These are phyloP conservation scores for Annulohypoxylon moriforme DNA, from an alignment of 495 filamentous ascomycete genomes.

Conservation along the genomic window DNA sequence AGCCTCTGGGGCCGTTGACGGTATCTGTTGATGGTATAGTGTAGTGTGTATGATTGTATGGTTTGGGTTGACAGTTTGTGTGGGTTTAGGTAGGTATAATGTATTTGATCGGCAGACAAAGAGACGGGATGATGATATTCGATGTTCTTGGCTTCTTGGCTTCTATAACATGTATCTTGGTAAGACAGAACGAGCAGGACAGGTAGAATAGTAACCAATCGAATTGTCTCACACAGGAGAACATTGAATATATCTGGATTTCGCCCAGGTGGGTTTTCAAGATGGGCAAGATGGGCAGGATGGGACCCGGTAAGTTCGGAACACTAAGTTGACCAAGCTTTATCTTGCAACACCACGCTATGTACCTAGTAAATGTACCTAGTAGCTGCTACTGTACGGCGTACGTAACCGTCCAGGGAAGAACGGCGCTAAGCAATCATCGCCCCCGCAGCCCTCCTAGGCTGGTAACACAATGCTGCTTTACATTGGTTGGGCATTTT, in stretches of 20 bases:
- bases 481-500: too few species aligned
- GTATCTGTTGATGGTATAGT: slow-evolving; percentile 15
- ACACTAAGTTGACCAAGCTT: slow-evolving; percentile 14
- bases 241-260: neutral
- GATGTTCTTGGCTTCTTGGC: neutral
- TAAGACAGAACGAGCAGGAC: neutral
- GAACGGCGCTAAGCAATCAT: slow-evolving; percentile 8
- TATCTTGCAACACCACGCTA: neutral
- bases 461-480: neutral
- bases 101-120: slow-evolving; percentile 15
- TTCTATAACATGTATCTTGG: slow-evolving; percentile 7
- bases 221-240: slow-evolving; percentile 1
- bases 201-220: neutral
- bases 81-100: slow-evolving; percentile 7
- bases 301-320: slow-evolving; percentile 34
- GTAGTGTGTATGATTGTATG: neutral
- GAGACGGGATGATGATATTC: slow-evolving; percentile 10
- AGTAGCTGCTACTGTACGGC: neutral
- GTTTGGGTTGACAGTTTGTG: neutral
- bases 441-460: slow-evolving; percentile 20
- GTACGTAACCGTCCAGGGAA: slow-evolving; percentile 26
- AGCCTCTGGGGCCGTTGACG: slow-evolving; percentile 12
- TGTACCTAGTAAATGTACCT: neutral
- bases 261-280: neutral
- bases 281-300: neutral